Base-by-base conservation (phyloP, 2,329 filamentous ascomycete genomes). In the Endothia cerciana region DNA sequence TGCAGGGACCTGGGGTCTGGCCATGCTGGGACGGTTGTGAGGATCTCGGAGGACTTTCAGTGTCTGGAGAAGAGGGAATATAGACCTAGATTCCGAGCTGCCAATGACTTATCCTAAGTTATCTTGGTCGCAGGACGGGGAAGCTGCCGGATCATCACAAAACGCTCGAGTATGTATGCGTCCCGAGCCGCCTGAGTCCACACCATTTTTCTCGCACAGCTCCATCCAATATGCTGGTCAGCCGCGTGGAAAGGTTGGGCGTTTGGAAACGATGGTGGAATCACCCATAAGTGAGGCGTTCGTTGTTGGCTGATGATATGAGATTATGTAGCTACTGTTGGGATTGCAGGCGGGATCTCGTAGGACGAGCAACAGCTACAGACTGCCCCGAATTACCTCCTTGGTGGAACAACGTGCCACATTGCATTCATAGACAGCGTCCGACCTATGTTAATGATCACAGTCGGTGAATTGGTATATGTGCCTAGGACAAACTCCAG, bases 401-500 rank as follows among this genome's bases (percentile, higher is more conserved):
- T 17, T 11, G 28, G 10, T 19, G 19, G 17, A 36, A 55, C 51
- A 55, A 11, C 30, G 19, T 36, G 28, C 51, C 51, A 36, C 30
- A 55, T 15, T 22, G 17, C 30, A 55, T 10, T 33, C 30, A n/a
- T n/a, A 55, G 17, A 36, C 25, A n/a, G 36, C 22, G 47, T 55
- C 51, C 51, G 19, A 36, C 51, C 51, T 36, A 36, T 19, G n/a
- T n/a, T n/a, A n/a, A n/a, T n/a, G n/a, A n/a, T n/a, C n/a, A n/a
- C 51, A 36, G 19, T 36, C 51, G 25, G 22, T 11, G 25, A 10
- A 28, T 19, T 43, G 17, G 38, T 43, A 33, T 45, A 40, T 30
- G 25, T 15, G 38, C 40, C 36, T 5, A 59, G 22, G 38, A 45
- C 4, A 33, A 28, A 59, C 57, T 59, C 57, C 57, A 45, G 57